Percentiles rank a stretch among this genome's conserved stretches.
phyloP scores from a whole-genome alignment of 2,329 filamentous ascomycete species.

The Rhexocercosporidium sp. region DNA sequence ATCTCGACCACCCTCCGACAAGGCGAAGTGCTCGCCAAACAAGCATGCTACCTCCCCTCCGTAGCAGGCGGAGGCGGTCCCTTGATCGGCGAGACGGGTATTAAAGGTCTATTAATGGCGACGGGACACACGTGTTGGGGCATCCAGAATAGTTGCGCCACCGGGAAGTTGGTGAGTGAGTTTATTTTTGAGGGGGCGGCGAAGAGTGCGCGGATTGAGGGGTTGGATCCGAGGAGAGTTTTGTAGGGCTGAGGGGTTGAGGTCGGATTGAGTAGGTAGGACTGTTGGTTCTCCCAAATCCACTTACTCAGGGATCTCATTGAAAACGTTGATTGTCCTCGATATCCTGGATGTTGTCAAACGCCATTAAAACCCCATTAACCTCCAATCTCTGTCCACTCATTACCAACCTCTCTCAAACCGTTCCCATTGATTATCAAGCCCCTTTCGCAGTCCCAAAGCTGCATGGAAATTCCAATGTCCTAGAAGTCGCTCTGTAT shows the following conservation, averaged over 20 bases:
- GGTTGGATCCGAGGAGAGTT: conserved; percentile 70
- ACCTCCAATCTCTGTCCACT: too few relatives aligned
- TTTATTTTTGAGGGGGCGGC: conserved; percentile 75
- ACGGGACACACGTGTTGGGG: conserved; percentile 97
- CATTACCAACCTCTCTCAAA: too few relatives aligned
- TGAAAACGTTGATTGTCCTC: too few relatives aligned
- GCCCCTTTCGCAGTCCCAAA: too few relatives aligned
- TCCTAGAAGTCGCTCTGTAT: too few relatives aligned
- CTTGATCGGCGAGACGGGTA: conserved; percentile 76
- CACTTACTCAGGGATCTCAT: too few relatives aligned
- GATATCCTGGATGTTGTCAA: too few relatives aligned
- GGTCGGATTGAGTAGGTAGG: not conserved
- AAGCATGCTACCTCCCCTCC: conserved; percentile 89
- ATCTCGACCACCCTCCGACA: conserved; percentile 70
- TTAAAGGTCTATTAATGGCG: conserved; percentile 79
- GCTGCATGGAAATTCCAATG: too few relatives aligned
- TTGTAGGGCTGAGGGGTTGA: conserved; percentile 19
- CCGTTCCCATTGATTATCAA: too few relatives aligned
- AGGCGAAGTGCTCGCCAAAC: conserved; percentile 72
- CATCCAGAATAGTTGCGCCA: conserved; percentile 93
- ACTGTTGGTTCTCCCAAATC: too few relatives aligned
- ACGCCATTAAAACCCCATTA: too few relatives aligned
- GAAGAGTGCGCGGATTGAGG: conserved; percentile 68
- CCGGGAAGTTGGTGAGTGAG: conserved; percentile 81
- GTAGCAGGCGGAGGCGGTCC: conserved; percentile 62